Base-by-base conservation (phyloP, 2,329 filamentous ascomycete species). In the Hortaea werneckii region DNA sequence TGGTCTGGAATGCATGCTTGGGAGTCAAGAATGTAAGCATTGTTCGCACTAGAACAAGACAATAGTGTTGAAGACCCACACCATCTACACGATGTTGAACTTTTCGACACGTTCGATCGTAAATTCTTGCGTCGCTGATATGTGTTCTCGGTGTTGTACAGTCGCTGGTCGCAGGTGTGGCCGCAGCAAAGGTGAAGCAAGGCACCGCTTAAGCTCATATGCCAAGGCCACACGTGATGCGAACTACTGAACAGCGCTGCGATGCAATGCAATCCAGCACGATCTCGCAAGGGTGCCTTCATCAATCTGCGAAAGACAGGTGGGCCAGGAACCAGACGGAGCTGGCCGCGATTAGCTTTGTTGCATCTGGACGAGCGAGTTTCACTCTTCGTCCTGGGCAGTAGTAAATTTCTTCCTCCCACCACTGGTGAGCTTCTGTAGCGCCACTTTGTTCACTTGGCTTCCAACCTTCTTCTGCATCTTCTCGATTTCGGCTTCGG, bases 381-480 rank as follows among this genome's bases (percentile, higher is more conserved):
- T 55, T 27, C 58, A 57, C 7, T 59, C 60, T 20, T 56, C 49
- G 47, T 57, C 54, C 8, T 45, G 13, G 5, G 28, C 40, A 10
- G 58, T 58, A 1, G 51, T 89, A 72, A 96, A 88, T 74, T 87
- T 94, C 68, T 83, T 88, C 61, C 89, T 80, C 58, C 85, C 85
- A 62, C 78, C 78, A 58, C 84, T 85, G 53, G 85, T 90, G 62
- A 96, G 82, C 65, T 87, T 83, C 69, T 94, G 87, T 61, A 95
- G 73, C 58, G 86, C 85, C 60, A 96, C 84, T 70, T 89, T 92
- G 71, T 94, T 86, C 65, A 85, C 79, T 70, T 96, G 90, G 50
- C 83, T 80, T 51, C 86, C 86, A 62, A 94, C 84, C 76, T 95
- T 98, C 76, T 86, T 85, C 70, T 94, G 87, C 84, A 98, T 95